These are phyloP conservation scores for Centella asiatica DNA, from an alignment of 129 eudicot species.

Conservation along the genomic window DNA sequence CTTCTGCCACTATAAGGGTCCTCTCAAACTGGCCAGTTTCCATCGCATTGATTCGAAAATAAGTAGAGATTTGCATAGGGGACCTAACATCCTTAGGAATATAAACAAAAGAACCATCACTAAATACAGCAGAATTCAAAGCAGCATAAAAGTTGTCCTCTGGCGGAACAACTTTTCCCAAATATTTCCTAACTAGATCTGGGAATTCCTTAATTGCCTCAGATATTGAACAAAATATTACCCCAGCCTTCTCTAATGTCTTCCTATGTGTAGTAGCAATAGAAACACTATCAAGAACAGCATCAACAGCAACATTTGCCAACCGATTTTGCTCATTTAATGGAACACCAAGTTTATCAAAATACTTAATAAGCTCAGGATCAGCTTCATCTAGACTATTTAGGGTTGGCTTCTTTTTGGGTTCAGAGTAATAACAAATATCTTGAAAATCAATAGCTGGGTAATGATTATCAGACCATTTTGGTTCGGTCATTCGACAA, in stretches of 20 bases:
- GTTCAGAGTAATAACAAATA: constrained; percentile 82
- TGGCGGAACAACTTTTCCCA: constrained; percentile 74
- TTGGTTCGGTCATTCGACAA: constrained; percentile 63
- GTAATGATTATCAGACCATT: constrained; percentile 87
- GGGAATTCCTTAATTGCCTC: constrained; percentile 88
- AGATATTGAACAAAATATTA: constrained; percentile 84
- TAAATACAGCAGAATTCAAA: constrained; percentile 89
- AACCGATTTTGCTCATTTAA: constrained; percentile 63
- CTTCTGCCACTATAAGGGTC: constrained; percentile 90
- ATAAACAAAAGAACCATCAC: constrained; percentile 93
- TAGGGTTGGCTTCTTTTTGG: constrained; percentile 81
- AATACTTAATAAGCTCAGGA: constrained; percentile 84
- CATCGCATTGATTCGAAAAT: constrained; percentile 89
- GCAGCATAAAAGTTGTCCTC: constrained; percentile 93
- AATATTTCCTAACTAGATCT: constrained; percentile 64
- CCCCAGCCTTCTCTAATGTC: constrained; percentile 70
- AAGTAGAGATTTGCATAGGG: constrained; percentile 96
- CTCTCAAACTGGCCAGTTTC: constrained; percentile 98
- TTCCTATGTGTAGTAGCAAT: constrained; percentile 93
- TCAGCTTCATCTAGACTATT: constrained; percentile 92
- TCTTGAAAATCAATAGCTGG: constrained; percentile 66
- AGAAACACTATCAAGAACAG: constrained; percentile 93
- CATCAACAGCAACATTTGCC: constrained; percentile 96
- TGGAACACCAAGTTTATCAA: constrained; percentile 70
- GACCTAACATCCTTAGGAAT: constrained; percentile 80